Evolutionary conservation across 345 rosid genomes (phyloP).

Genomic region (Sonneratia alba): DNA sequence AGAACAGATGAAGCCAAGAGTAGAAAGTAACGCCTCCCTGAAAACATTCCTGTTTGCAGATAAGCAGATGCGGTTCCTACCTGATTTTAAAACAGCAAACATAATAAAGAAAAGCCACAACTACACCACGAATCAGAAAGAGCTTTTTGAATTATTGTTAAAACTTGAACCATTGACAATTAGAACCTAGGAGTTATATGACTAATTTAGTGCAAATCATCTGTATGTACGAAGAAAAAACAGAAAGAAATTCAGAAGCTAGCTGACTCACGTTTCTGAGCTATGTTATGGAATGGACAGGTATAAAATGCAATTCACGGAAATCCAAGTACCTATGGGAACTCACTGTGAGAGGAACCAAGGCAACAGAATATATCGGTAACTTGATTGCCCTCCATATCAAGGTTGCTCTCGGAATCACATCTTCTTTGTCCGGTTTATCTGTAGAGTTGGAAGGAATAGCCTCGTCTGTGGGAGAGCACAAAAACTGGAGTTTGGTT

Average conservation of each 20-base stretch:
- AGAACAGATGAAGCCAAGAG: slow-evolving; percentile 70
- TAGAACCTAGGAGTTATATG: not conserved
- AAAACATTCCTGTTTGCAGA: slow-evolving; percentile 56
- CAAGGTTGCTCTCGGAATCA: slow-evolving; percentile 39
- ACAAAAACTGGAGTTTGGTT: not conserved
- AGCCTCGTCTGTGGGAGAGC: not conserved
- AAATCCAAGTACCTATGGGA: not conserved
- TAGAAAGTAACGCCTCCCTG: slow-evolving; percentile 34
- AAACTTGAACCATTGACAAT: not conserved
- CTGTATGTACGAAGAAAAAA: not conserved
- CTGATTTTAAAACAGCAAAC: slow-evolving; percentile 21
- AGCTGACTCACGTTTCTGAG: not conserved
- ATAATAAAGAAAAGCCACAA: slow-evolving; percentile 3
- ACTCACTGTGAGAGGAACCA: slow-evolving; percentile 79
- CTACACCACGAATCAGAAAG: not conserved
- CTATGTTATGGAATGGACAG: not conserved
- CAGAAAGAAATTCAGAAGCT: not conserved
- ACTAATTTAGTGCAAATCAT: not conserved
- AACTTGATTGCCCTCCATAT: slow-evolving; percentile 90
- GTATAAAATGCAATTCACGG: not conserved
- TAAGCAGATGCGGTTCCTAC: slow-evolving; percentile 81
- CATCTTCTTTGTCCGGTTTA: slow-evolving; percentile 25
- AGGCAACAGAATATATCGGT: slow-evolving; percentile 78
- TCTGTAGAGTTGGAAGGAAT: not conserved
- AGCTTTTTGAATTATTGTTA: not conserved